Conservation (phyloP, 1,284 basidiomycete genomes). For the Leccinum subrobustum region DNA sequence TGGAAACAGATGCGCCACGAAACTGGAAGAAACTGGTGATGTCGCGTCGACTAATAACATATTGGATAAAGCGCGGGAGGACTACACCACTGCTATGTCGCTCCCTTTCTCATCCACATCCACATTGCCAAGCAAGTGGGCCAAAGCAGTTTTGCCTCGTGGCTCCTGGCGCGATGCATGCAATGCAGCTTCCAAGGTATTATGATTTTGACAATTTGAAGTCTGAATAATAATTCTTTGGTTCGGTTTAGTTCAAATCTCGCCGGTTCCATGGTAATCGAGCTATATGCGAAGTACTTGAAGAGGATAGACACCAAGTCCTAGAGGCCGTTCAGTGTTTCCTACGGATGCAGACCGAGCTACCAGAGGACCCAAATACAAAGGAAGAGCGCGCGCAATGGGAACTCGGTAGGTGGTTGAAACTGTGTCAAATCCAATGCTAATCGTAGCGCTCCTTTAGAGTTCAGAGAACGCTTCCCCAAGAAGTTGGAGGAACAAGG, state of each 20-base stretch:
- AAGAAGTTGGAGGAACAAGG: conserved; percentile 2
- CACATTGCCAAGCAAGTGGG: neutral
- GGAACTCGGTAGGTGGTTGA: neutral
- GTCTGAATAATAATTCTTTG: neutral
- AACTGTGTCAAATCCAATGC: fast-evolving
- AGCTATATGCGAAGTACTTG: conserved; percentile 3
- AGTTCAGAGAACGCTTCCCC: neutral
- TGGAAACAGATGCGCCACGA: neutral
- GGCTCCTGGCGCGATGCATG: neutral
- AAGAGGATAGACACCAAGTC: neutral
- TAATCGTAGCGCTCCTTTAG: neutral
- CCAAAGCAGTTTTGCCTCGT: neutral
- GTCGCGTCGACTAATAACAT: neutral
- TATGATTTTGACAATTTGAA: neutral
- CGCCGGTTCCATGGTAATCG: neutral
- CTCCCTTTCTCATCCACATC: neutral
- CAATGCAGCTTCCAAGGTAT: neutral
- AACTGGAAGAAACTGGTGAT: neutral
- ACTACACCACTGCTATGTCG: neutral
- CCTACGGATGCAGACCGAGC: neutral
- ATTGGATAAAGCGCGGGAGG: neutral
- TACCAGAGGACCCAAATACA: neutral
- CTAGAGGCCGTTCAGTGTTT: neutral
- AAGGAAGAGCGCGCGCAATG: neutral
- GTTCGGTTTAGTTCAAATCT: neutral